Base-by-base conservation (phyloP, 768 basidiomycete species). In the Paxillus rubicundulus region DNA sequence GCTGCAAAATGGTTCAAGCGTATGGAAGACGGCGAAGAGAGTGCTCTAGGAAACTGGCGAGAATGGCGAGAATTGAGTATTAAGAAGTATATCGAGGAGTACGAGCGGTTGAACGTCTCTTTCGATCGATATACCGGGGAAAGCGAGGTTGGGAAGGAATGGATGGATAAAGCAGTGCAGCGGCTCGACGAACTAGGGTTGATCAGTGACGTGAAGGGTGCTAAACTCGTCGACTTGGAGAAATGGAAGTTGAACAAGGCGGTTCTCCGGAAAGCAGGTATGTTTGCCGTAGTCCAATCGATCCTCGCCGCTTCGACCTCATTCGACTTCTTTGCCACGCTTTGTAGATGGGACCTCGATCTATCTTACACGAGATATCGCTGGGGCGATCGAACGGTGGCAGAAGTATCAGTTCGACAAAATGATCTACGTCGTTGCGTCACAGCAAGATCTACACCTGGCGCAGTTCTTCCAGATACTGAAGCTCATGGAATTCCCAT, bases 71-170 rank as follows among this genome's bases (percentile, higher is more conserved):
- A 90, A 62, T 72, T 95, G 45, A 95, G 92, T 57, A 83, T 99
- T 62, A 84, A 84, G 63, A 92, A 92, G 72, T 96, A 98, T 72
- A 79, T 79, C 64, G 80, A 87, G 62, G 90, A 92, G 66, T 98
- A 97, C 71, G 86, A 83, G 2, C 80, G 89, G 24, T 71, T 98
- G 58, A 98, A 98, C 65, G 87, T 98, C 52, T 71, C 83, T 55
- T 98, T 98, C 60, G 93, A 98, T 66, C 81, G 87, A 24, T 98
- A 97, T 70, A 88, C 83, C 27, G 96, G 95, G 18, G 96, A 98
- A 75, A 91, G 89, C 66, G 74, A 78, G 69, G 89, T 92, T 17
- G 80, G 84, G 6, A 81, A 85, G 68, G 76, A 81, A 66, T 82
- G 79, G 74, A 88, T 89, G 73, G 82, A 86, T 45, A 80, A 79